A percentile compares a stretch with the other conserved stretches of the same genome.
phyloP scores from a whole-genome alignment of 257 asterid genomes.

The Ilex asprella region DNA sequence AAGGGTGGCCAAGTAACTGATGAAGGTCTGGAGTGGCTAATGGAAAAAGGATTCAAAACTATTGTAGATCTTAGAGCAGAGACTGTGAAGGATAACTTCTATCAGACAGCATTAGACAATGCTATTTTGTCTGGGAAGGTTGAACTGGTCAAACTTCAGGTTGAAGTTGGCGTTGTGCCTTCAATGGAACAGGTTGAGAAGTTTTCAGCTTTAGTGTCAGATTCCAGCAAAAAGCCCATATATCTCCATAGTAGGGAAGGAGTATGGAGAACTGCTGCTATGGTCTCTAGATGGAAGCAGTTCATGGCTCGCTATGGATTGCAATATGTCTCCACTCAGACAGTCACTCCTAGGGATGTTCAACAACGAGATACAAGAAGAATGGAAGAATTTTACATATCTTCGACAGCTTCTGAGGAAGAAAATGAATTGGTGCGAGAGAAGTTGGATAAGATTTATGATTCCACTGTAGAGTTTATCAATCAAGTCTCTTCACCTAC shows the following conservation, averaged over 20 bases:
- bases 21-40: slow-evolving; percentile 77
- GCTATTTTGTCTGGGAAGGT: slow-evolving; percentile 50
- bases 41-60: slow-evolving; percentile 73
- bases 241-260: slow-evolving; percentile 95
- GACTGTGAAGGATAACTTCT: slow-evolving; percentile 74
- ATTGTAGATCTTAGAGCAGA: slow-evolving; percentile 91
- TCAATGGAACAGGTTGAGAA: slow-evolving; percentile 66
- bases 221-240: slow-evolving; percentile 54
- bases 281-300: slow-evolving; percentile 93
- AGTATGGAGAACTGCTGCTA: slow-evolving; percentile 71
- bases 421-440: slow-evolving; percentile 27
- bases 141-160: slow-evolving; percentile 67
- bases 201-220: slow-evolving; percentile 64
- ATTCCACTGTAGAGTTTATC: slow-evolving; percentile 19
- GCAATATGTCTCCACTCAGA: slow-evolving; percentile 20
- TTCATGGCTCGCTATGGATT: slow-evolving; percentile 42
- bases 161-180: slow-evolving; percentile 82
- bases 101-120: slow-evolving; percentile 43
- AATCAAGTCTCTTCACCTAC: slow-evolving; percentile 26
- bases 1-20: slow-evolving; percentile 94
- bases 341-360: slow-evolving; percentile 23
- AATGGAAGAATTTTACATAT: slow-evolving; percentile 22
- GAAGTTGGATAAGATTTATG: slow-evolving; percentile 16
- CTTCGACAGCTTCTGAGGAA: slow-evolving; percentile 21
- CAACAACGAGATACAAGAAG: slow-evolving; percentile 27